These are phyloP conservation scores for Neurospora pannonica DNA, from an alignment of 495 filamentous ascomycete genomes.

Conservation along the genomic window DNA sequence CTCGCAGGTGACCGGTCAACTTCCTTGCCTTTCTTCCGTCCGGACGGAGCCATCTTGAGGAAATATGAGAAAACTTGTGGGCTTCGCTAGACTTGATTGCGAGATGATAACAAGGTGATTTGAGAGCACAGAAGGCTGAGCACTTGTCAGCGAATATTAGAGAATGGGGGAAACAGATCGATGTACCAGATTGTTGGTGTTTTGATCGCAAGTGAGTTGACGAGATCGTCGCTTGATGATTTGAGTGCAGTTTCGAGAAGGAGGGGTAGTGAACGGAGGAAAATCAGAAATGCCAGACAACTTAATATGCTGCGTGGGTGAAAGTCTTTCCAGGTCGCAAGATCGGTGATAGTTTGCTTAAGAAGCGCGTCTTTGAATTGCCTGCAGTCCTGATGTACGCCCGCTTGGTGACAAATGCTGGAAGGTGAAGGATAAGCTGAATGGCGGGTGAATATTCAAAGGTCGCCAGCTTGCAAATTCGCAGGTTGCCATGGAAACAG, in stretches of 20 bases:
- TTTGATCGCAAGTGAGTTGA: not conserved
- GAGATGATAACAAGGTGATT: not conserved
- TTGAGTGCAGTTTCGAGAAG: not conserved
- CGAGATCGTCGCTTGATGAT: not conserved
- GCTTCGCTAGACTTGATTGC: not conserved
- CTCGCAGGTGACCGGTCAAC: not conserved
- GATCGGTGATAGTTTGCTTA: not conserved
- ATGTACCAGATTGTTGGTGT: not conserved
- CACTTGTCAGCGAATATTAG: not conserved
- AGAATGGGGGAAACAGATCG: not conserved
- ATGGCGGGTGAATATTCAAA: not conserved
- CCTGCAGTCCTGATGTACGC: not conserved
- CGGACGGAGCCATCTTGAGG: not conserved
- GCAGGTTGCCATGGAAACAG: not conserved
- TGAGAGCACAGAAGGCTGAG: not conserved
- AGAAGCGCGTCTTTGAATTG: not conserved
- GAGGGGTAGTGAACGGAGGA: not conserved
- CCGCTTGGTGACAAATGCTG: not conserved
- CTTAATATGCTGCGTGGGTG: not conserved
- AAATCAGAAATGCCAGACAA: not conserved
- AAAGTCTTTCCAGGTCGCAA: not conserved
- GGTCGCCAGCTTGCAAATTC: not conserved
- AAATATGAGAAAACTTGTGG: not conserved
- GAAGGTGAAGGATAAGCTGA: not conserved
- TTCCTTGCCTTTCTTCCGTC: not conserved